Evolutionary conservation across 139 green algal genomes (phyloP), one percentile per base, ranked within the genome.

Genomic region (Chlorella vulgaris): DNA sequence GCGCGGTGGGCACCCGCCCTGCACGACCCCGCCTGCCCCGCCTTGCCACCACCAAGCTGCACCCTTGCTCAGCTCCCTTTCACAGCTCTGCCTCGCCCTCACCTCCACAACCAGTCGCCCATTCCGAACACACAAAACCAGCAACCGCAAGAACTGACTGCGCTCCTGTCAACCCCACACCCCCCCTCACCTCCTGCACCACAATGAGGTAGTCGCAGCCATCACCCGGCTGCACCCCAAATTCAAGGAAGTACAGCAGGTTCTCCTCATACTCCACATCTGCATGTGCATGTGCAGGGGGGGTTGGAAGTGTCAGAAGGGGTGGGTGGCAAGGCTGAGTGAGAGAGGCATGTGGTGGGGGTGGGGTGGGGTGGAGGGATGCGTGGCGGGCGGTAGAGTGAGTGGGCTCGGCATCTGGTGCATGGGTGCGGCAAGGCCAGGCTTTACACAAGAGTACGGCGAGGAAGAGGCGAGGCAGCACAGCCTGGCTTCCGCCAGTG

Each of bases 171-270:
- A 6, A 5, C 5, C n/a, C 3, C 33, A 53, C 33, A 4, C 31
- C 2, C 7, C 7, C 18, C 26, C 79, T 21, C 35, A 85, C 85
- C 76, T 88, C 53, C 77, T 90, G 88, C 18, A 88, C 69, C n/a
- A 91, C 68, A 42, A 91, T 78, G 47, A 91, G 51, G 63, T 91
- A 91, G 39, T 88, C 76, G 62, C 81, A 86, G 33, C 80, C 83
- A 47, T 91, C 88, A 7, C 75, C 76, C 2, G 84, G 67, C 4
- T 36, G 19, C 74, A 91, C 86, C 28, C 88, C 88, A 40, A 78
- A n/a, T 70, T 83, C 31, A 26, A 91, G 38, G 36, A 91, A 91
- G 60, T 78, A 91, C 15, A 53, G 66, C 66, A 91, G 80, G 66
- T 91, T 91, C 70, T 74, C 61, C 31, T 81, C 60, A 66, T 91